Evolutionary conservation across 208 protist genomes (phyloP), one percentile per base, ranked within the genome.

Genomic region (Leishmania guyanensis): DNA sequence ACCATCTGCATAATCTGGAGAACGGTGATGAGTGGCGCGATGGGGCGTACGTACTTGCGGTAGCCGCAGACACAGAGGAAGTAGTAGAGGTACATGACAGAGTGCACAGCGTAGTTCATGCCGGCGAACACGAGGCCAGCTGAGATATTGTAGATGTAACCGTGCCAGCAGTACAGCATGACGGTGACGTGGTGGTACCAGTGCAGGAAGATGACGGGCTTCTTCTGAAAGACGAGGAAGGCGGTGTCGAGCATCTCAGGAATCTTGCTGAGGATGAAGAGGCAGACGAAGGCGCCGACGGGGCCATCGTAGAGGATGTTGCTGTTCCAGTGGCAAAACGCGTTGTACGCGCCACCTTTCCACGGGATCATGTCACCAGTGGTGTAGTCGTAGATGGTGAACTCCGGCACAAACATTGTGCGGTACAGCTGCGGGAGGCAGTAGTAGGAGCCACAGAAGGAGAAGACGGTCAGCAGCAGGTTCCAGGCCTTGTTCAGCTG

Each of bases 61-160:
- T 81, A 50, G 16, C 89, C 88, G 29, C 80, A 86, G 5, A 87
- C 87, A 51, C 79, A 80, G 26, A 97, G 20, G 56, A 92, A 92
- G 88, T 98, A 99, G 86, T 98, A 99, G 14, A 90, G 89, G 86
- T 99, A 99, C 96, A 98, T 98, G 85, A 98, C 80, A 6, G 93
- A 79, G 90, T 98, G 97, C n/a, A 98, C 96, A 8, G 70, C 79
- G 82, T 92, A 95, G 85, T 99, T 99, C 94, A 98, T 98, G 12
- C 85, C 74, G 26, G 87, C 88, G 71, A 97, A 98, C 85, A 89
- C 95, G 39, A 96, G 39, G 8, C 92, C 92, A 78, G 71, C 39
- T 29, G 36, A 39, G 36, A 39, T 39, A 39, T 39, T 39, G 36
- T 39, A 39, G 36, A 81, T 54, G 26, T 86, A 93, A 3, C 91